Conservation (phyloP, 352 stramenopile genomes). For the Phytophthora chlamydospora region DNA sequence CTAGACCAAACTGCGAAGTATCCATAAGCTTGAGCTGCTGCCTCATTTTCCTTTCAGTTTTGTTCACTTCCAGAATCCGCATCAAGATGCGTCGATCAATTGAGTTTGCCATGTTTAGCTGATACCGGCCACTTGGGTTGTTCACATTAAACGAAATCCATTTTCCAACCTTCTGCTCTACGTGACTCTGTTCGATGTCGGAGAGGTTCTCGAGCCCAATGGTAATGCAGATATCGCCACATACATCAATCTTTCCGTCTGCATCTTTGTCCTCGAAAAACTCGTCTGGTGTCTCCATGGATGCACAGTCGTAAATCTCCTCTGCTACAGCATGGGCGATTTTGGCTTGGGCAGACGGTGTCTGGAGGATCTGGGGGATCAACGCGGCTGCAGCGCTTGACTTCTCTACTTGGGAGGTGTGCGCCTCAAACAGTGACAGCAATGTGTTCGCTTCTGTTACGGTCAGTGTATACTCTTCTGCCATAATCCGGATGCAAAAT, state of each 20-base stretch:
- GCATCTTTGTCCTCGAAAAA: slow-evolving; percentile 86
- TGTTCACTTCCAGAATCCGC: slow-evolving; percentile 72
- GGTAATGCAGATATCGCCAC: slow-evolving; percentile 78
- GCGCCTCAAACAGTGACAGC: slow-evolving; percentile 61
- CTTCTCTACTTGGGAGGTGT: slow-evolving; percentile 77
- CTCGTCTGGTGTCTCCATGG: slow-evolving; percentile 57
- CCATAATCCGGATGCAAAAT: slow-evolving; percentile 64
- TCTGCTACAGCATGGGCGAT: slow-evolving; percentile 16
- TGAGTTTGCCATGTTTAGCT: slow-evolving; percentile 71
- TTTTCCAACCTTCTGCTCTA: slow-evolving; percentile 76
- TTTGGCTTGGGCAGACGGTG: slow-evolving; percentile 4
- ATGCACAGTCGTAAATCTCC: slow-evolving; percentile 63
- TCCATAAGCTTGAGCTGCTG: slow-evolving; percentile 66
- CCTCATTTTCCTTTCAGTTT: slow-evolving; percentile 55
- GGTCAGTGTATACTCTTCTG: slow-evolving; percentile 68
- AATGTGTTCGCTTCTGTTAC: slow-evolving; percentile 62
- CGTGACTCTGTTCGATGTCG: slow-evolving; percentile 70
- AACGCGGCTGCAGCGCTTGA: slow-evolving; percentile 61
- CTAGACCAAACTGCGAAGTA: slow-evolving; percentile 59
- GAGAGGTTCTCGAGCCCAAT: slow-evolving; percentile 70
- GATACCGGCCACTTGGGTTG: slow-evolving; percentile 73
- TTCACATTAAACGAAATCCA: slow-evolving; percentile 80
- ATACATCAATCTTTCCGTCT: slow-evolving; percentile 84
- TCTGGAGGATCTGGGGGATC: slow-evolving; percentile 67
- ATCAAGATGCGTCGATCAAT: slow-evolving; percentile 80